Evolutionary conservation across 1,284 basidiomycete genomes (phyloP), one percentile per base, ranked within the genome.

Genomic region (Abortiporus biennis): DNA sequence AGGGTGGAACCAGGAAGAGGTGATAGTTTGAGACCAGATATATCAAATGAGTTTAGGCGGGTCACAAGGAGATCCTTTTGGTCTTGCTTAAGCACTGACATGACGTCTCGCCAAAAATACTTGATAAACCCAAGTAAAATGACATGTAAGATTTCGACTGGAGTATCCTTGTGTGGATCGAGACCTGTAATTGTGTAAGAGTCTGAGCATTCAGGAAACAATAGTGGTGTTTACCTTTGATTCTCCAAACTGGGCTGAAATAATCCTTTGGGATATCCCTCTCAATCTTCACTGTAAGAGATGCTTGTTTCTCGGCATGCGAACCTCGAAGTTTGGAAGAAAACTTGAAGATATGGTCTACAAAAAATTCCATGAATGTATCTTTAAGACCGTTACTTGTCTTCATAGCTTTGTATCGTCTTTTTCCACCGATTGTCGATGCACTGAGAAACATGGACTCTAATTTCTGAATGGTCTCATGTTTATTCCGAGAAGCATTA

Each of bases 81-180:
- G 4, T 40, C 21, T 3, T 43, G 23, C 22, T 46, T 54, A 6
- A 50, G 47, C 1, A 46, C 40, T 3, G 45, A 32, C 1, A 67
- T 52, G 0, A 53, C 52, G 46, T 68, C 63, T 0, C 59, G 46
- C 62, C 65, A 66, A 20, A 65, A 52, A 36, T 68, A 68, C 44
- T 68, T 68, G 9, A 66, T 52, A 31, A 65, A 52, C 0, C 64
- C 65, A 0, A 65, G 53, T 0, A 65, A 50, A 4, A 66, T 46
- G 0, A 64, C 59, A 50, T 67, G 64, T 1, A 67, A 50, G 4
- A 65, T 57, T 45, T 67, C 61, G 1, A 65, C 59, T 0, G 63
- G 64, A 1, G 62, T 63, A 40, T 68, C 62, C 13, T 35, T 21
- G 40, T 63, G 54, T 0, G 58, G 54, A 46, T 66, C 56, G 11